Percentiles rank a stretch among this genome's conserved stretches.
Evolutionary conservation across 116 monocot genomes (phyloP).

Genomic region (Trichopus zeylanicus): DNA sequence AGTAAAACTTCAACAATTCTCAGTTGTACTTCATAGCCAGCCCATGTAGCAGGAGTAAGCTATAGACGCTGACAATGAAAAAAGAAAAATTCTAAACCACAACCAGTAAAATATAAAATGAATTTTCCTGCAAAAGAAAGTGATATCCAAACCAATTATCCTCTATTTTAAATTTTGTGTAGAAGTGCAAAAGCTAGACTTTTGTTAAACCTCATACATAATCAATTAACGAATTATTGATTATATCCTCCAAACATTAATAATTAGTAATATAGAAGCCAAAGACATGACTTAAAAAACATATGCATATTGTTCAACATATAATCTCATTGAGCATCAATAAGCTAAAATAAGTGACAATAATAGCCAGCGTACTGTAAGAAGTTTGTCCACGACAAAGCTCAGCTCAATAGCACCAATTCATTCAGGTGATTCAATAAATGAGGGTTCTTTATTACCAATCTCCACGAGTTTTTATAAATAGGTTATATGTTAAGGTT

Average conservation of each 20-base stretch:
- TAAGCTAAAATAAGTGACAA: neutral
- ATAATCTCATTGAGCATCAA: neutral
- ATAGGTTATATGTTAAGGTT: too few relatives aligned
- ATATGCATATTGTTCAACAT: neutral
- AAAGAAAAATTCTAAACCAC: too few relatives aligned
- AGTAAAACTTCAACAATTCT: too few relatives aligned
- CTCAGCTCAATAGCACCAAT: constrained; percentile 97
- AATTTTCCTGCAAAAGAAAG: too few relatives aligned
- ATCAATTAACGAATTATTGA: neutral
- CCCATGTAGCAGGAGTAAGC: too few relatives aligned
- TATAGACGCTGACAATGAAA: too few relatives aligned
- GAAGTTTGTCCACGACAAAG: constrained; percentile 95
- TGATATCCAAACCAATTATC: too few relatives aligned
- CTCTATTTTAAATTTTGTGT: too few relatives aligned
- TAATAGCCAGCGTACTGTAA: constrained; percentile 56
- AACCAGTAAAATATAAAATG: too few relatives aligned
- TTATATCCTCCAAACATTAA: too few relatives aligned
- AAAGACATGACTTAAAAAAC: neutral
- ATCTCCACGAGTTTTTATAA: constrained; percentile 77
- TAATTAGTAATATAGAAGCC: neutral
- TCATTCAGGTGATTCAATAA: constrained; percentile 93
- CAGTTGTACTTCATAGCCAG: too few relatives aligned
- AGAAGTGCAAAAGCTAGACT: too few relatives aligned
- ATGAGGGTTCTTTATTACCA: constrained; percentile 88
- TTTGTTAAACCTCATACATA: neutral